Conservation (phyloP, 192 early-diverging fungal genomes). For the Gonapodya sp. region DNA sequence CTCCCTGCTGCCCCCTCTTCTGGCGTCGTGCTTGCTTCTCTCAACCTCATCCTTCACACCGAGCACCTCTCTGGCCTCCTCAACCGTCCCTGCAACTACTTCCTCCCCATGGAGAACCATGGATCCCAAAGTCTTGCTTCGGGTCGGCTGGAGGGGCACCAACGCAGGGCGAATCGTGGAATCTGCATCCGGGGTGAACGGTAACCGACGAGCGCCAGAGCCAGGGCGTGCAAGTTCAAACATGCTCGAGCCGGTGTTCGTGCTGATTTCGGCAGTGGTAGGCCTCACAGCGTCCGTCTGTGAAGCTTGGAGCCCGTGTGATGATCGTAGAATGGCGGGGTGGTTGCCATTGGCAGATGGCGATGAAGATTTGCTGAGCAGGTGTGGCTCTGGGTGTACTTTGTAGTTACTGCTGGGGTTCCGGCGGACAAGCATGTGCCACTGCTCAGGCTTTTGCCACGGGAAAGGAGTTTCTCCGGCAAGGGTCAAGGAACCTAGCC, state of each 20-base stretch:
- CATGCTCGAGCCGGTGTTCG: not conserved
- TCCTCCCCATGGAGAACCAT: not conserved
- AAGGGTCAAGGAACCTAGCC: not conserved
- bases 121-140: not conserved
- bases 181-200: not conserved
- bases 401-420: not conserved
- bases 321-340: not conserved
- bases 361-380: not conserved
- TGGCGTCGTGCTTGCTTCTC: not conserved
- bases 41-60: not conserved
- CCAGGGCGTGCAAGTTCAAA: not conserved
- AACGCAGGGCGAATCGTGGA: not conserved
- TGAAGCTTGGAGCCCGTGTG: too few relatives aligned
- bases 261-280: not conserved
- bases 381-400: not conserved
- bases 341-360: not conserved
- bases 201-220: not conserved
- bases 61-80: not conserved
- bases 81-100: not conserved
- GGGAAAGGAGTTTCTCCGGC: not conserved
- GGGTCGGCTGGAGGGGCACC: not conserved
- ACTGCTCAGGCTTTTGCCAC: not conserved
- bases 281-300: not conserved
- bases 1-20: not conserved
- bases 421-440: not conserved